A percentile compares a stretch with the other conserved stretches of the same genome.
phyloP scores from a whole-genome alignment of 345 rosid species.

The Eucalyptus curtisii region DNA sequence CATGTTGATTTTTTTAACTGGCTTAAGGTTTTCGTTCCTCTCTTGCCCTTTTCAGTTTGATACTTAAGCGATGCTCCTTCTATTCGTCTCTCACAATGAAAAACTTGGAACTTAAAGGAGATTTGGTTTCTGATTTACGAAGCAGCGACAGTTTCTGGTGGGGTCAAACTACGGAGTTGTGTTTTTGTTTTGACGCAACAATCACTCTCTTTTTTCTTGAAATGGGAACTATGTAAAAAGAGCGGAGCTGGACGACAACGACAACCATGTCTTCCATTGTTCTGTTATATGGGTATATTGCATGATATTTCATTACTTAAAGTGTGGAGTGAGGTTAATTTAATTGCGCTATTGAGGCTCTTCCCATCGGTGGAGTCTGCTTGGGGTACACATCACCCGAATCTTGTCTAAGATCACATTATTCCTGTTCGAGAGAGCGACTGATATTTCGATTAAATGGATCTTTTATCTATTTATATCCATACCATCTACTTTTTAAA shows the following conservation, averaged over 20 bases:
- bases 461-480: background rate
- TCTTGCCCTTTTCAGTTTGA: background rate
- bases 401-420: background rate
- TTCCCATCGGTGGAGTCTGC: background rate
- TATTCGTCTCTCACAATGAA: background rate
- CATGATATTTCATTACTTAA: accelerated
- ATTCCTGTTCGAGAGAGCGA: background rate
- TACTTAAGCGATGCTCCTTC: background rate
- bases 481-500: too few relatives aligned
- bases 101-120: background rate
- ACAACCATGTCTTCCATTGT: background rate
- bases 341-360: background rate
- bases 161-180: accelerated
- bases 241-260: background rate
- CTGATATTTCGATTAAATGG: background rate
- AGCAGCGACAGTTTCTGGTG: background rate
- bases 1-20: accelerated
- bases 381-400: background rate
- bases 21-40: background rate
- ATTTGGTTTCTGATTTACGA: background rate
- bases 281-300: accelerated
- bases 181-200: background rate
- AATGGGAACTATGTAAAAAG: background rate
- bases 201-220: background rate
- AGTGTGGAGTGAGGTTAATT: background rate